These are phyloP conservation scores for Cerioporus squamosus DNA, from an alignment of 1,284 basidiomycete species.

Conservation along the genomic window DNA sequence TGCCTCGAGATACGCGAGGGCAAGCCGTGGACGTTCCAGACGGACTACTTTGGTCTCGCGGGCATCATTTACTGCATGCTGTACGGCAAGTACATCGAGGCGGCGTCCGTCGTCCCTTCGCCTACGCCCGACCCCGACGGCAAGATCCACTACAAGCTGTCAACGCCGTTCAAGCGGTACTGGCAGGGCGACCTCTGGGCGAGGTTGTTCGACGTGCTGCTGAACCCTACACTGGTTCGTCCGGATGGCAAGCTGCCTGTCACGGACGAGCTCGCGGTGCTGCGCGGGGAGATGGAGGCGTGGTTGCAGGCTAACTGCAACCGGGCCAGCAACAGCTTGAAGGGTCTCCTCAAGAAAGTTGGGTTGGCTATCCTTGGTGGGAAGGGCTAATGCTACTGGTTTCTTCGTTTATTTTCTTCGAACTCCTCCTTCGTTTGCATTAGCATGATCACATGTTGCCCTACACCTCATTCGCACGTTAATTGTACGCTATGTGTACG, in stretches of 20 bases:
- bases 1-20: slow-evolving; percentile 89
- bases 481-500: background rate
- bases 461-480: background rate
- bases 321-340: slow-evolving; percentile 86
- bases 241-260: slow-evolving; percentile 70
- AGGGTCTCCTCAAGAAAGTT: slow-evolving; percentile 82
- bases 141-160: slow-evolving; percentile 61
- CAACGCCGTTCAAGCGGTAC: slow-evolving; percentile 88
- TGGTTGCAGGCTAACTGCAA: slow-evolving; percentile 87
- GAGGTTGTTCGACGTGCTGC: slow-evolving; percentile 81
- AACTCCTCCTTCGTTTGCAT: background rate
- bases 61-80: slow-evolving; percentile 95
- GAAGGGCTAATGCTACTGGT: slow-evolving; percentile 18
- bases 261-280: slow-evolving; percentile 61
- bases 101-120: slow-evolving; percentile 52
- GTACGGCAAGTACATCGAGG: slow-evolving; percentile 94
- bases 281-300: slow-evolving; percentile 83
- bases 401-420: background rate
- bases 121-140: slow-evolving; percentile 38
- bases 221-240: slow-evolving; percentile 74
- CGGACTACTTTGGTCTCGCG: slow-evolving; percentile 95
- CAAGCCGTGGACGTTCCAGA: slow-evolving; percentile 89
- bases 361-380: slow-evolving; percentile 45
- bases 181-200: slow-evolving; percentile 94
- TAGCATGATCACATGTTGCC: too few species aligned